Conservation (phyloP, 257 asterid species). For the Primulina huaijiensis region DNA sequence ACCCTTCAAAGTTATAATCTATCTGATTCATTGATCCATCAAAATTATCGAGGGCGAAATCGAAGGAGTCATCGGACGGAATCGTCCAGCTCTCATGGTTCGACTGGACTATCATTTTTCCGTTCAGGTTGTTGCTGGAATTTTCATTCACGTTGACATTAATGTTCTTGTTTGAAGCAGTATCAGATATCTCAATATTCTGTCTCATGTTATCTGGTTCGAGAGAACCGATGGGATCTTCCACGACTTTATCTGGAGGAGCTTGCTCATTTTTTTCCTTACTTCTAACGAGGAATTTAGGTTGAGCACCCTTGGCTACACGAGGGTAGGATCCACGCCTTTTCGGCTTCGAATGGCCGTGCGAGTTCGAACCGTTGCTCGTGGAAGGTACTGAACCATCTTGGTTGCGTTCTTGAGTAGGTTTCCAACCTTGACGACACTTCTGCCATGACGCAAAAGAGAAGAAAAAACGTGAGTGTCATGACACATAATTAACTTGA, state of each 20-base stretch:
- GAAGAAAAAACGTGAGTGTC: not conserved
- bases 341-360: not conserved
- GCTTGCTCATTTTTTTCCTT: not conserved
- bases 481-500: not conserved
- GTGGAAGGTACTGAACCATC: slow-evolving; percentile 7
- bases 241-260: not conserved
- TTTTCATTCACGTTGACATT: slow-evolving; percentile 6
- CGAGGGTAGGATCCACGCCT: slow-evolving; percentile 23
- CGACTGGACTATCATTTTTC: not conserved
- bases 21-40: slow-evolving; percentile 1
- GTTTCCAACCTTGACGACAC: slow-evolving; percentile 32
- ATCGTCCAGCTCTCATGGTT: not conserved
- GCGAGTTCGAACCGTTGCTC: not conserved
- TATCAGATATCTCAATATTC: not conserved
- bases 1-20: not conserved
- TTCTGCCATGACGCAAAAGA: slow-evolving; percentile 19
- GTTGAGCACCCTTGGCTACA: slow-evolving; percentile 11
- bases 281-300: not conserved
- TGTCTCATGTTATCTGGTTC: not conserved
- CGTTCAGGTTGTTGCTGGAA: not conserved
- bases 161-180: not conserved
- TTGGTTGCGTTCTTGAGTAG: slow-evolving; percentile 5
- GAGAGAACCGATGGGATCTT: not conserved
- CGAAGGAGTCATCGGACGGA: slow-evolving; percentile 2
- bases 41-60: not conserved